phyloP scores from a whole-genome alignment of 2,329 filamentous ascomycete genomes.

The Epichloe sp. region DNA sequence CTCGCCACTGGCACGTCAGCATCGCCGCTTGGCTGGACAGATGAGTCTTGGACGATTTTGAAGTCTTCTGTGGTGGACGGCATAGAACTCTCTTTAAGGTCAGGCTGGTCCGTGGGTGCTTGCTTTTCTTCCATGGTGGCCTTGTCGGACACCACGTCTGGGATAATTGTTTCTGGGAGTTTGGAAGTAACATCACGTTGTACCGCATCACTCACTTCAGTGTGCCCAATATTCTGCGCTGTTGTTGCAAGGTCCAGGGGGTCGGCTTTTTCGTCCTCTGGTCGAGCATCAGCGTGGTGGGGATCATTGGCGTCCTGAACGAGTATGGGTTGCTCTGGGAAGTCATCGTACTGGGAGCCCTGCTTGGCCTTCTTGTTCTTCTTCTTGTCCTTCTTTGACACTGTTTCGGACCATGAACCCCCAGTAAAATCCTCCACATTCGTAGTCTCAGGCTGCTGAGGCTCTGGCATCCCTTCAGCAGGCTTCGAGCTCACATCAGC shows the following conservation, averaged over 20 bases:
- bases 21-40: slow-evolving; percentile 1
- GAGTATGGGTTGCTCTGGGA: slow-evolving; percentile 3
- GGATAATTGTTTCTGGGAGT: background rate
- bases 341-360: slow-evolving; percentile 1
- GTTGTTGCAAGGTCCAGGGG: slow-evolving; percentile 6
- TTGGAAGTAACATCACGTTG: slow-evolving; percentile 4
- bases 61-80: background rate
- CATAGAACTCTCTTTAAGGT: slow-evolving; percentile 1
- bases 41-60: background rate
- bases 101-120: background rate
- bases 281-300: slow-evolving; percentile 6
- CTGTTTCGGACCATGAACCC: slow-evolving; percentile 6
- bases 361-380: slow-evolving; percentile 10
- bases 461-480: slow-evolving; percentile 3
- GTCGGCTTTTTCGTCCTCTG: slow-evolving; percentile 6
- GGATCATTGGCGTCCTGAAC: slow-evolving; percentile 4
- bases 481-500: slow-evolving; percentile 7
- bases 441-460: slow-evolving; percentile 6
- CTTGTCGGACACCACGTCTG: background rate
- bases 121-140: background rate
- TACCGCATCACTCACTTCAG: slow-evolving; percentile 2
- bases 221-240: slow-evolving; percentile 5
- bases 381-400: slow-evolving; percentile 17
- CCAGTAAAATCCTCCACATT: slow-evolving; percentile 3
- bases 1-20: background rate